Percentiles rank a stretch among this genome's conserved stretches.
Conservation (phyloP, 78 protist genomes). For the Dictyostelium firmibasis region DNA sequence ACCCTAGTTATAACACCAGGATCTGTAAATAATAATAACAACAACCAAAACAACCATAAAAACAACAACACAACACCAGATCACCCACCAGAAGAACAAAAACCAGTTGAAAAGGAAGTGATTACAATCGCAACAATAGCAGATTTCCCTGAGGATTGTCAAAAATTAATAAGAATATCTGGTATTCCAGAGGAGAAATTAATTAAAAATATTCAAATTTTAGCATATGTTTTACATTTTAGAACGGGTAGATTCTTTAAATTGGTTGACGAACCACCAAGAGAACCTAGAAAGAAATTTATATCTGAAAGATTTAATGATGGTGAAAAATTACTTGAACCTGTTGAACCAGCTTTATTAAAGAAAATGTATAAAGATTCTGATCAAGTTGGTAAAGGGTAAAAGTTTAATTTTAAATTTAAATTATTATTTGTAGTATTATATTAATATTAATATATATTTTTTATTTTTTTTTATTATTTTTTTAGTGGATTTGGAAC, state of each 20-base stretch:
- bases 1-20: neutral
- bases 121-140: neutral
- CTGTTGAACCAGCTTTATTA: conserved; percentile 8
- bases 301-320: conserved; percentile 54
- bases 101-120: conserved; percentile 33
- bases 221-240: conserved; percentile 46
- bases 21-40: neutral
- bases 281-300: conserved; percentile 70
- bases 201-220: conserved; percentile 11
- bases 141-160: conserved; percentile 68
- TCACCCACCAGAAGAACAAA: neutral
- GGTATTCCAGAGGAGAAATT: conserved; percentile 56
- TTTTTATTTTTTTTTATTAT: neutral
- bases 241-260: conserved; percentile 45
- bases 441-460: neutral
- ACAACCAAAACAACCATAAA: neutral
- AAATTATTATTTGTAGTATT: neutral
- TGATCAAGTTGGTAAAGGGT: conserved; percentile 62
- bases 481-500: conserved; percentile 73
- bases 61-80: neutral
- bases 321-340: conserved; percentile 44
- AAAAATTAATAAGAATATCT: conserved; percentile 31
- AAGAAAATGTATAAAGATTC: conserved; percentile 47
- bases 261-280: conserved; percentile 35
- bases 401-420: neutral